Evolutionary conservation across 202 grass and related monocot species (phyloP).

Genomic region (Eragrostis tef): DNA sequence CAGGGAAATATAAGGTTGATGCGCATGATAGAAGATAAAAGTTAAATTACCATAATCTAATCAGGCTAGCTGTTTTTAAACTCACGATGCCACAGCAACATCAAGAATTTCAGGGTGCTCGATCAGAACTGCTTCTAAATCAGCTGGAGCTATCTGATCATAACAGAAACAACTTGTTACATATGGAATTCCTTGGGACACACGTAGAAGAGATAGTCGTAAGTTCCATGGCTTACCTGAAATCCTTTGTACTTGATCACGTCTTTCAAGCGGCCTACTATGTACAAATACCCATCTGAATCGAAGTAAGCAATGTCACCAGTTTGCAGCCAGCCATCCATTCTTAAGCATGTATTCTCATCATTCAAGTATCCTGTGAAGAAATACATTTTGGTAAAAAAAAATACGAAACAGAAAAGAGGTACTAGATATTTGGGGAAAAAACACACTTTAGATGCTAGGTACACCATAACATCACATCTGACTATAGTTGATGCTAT

Average conservation of each 20-base stretch:
- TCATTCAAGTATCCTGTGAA: conserved; percentile 80
- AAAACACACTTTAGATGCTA: background rate
- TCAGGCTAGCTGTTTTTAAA: conserved; percentile 15
- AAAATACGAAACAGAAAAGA: background rate
- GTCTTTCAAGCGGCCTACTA: conserved; percentile 87
- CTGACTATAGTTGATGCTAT: background rate
- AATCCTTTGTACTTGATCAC: conserved; percentile 96
- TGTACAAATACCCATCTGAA: conserved; percentile 75
- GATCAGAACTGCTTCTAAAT: conserved; percentile 74
- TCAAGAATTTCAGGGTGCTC: conserved; percentile 75
- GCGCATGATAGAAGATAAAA: background rate
- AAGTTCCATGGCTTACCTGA: conserved; percentile 62
- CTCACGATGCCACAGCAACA: conserved; percentile 86
- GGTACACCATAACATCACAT: background rate
- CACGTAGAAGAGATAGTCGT: background rate
- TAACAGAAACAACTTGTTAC: conserved; percentile 7
- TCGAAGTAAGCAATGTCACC: conserved; percentile 91
- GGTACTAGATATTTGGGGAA: background rate
- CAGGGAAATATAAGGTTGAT: conserved; percentile 7
- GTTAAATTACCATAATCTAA: conserved; percentile 5
- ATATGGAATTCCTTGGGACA: background rate
- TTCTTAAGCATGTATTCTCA: conserved; percentile 46
- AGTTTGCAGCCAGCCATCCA: conserved; percentile 69
- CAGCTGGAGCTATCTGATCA: conserved; percentile 83
- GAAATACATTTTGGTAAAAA: conserved; percentile 18